Conservation (phyloP, 2,329 filamentous ascomycete genomes). For the Epichloe sylvatica region DNA sequence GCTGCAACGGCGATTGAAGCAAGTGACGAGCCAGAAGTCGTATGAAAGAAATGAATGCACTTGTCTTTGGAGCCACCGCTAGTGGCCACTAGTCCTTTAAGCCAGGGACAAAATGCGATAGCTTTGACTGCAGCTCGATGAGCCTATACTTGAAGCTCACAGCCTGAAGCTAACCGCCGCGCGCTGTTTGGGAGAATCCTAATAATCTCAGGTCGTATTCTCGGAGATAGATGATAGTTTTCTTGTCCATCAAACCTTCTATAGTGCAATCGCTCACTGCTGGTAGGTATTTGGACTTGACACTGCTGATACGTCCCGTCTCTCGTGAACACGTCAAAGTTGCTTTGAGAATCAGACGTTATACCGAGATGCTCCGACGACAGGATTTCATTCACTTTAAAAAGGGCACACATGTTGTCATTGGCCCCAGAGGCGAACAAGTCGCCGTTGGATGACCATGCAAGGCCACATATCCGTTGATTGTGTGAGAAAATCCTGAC, state of each 20-base stretch:
- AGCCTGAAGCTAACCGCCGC: conserved; percentile 36
- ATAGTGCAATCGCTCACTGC: neutral
- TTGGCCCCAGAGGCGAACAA: conserved; percentile 83
- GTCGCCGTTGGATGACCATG: conserved; percentile 65
- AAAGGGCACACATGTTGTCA: conserved; percentile 78
- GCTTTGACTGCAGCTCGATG: conserved; percentile 90
- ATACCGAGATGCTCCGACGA: conserved; percentile 5
- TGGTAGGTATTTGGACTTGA: neutral
- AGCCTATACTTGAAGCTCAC: conserved; percentile 56
- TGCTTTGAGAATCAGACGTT: neutral
- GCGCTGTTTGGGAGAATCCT: conserved; percentile 19
- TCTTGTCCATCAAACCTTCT: neutral
- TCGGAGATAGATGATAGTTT: neutral
- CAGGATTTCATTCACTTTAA: conserved; percentile 51
- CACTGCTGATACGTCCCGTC: conserved; percentile 9
- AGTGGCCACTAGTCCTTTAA: conserved; percentile 71
- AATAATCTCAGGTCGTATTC: neutral
- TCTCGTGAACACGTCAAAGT: neutral
- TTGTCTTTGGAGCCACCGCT: conserved; percentile 90
- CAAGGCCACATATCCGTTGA: conserved; percentile 87
- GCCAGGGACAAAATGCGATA: conserved; percentile 94
- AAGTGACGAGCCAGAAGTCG: conserved; percentile 64
- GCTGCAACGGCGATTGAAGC: conserved; percentile 86
- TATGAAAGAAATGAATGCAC: conserved; percentile 92
- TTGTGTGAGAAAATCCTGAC: conserved; percentile 64